phyloP scores from a whole-genome alignment of 2,329 filamentous ascomycete species.

The Coniochaeta sp. region DNA sequence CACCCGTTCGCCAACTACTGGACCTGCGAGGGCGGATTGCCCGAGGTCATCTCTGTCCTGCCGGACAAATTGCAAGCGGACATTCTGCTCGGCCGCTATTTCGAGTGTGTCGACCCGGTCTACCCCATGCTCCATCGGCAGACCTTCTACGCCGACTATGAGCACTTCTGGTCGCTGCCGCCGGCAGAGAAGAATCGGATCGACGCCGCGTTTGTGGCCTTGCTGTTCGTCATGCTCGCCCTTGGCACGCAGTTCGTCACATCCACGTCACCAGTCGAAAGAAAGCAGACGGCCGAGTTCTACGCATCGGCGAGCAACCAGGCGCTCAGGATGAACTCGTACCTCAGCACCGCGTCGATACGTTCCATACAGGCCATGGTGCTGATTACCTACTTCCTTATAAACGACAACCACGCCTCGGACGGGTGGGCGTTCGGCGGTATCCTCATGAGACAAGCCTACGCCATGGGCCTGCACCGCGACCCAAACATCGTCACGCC shows the following conservation, averaged over 20 bases:
- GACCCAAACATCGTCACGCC: slow-evolving; percentile 69
- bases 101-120: slow-evolving; percentile 68
- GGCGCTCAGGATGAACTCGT: slow-evolving; percentile 66
- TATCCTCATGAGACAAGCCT: slow-evolving; percentile 68
- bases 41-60: slow-evolving; percentile 67
- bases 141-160: slow-evolving; percentile 71
- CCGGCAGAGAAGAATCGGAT: slow-evolving; percentile 48
- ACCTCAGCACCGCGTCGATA: slow-evolving; percentile 66
- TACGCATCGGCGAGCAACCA: slow-evolving; percentile 76
- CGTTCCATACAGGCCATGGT: slow-evolving; percentile 74
- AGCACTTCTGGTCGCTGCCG: slow-evolving; percentile 64
- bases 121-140: slow-evolving; percentile 74
- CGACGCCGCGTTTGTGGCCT: slow-evolving; percentile 62
- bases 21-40: slow-evolving; percentile 68
- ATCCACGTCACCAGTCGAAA: slow-evolving; percentile 47
- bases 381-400: slow-evolving; percentile 73
- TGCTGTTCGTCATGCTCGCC: slow-evolving; percentile 71
- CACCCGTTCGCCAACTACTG: slow-evolving; percentile 80
- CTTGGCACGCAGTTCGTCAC: slow-evolving; percentile 72
- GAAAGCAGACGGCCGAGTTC: slow-evolving; percentile 72
- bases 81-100: slow-evolving; percentile 56
- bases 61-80: slow-evolving; percentile 71
- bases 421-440: slow-evolving; percentile 80
- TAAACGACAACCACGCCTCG: slow-evolving; percentile 78
- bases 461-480: slow-evolving; percentile 73